Evolutionary conservation across 2,329 filamentous ascomycete species (phyloP).

Genomic region (Penicillium sumatraense): DNA sequence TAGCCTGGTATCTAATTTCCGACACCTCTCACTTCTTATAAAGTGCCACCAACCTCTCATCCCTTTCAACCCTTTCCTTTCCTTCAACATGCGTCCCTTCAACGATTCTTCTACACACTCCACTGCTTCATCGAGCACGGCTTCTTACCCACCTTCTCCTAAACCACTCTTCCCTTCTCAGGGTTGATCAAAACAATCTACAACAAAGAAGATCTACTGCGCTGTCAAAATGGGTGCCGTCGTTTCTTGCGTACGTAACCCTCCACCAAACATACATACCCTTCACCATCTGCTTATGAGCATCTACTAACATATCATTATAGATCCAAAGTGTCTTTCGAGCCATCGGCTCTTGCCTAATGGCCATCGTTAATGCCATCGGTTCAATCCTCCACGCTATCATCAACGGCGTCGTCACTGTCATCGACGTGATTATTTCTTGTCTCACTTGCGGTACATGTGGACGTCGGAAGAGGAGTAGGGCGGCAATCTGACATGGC

Average conservation of each 20-base stretch:
- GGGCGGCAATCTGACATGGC: slow-evolving; percentile 25
- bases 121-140: slow-evolving; percentile 35
- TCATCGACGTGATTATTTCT: slow-evolving; percentile 69
- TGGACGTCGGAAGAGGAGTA: slow-evolving; percentile 32
- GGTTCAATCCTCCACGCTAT: slow-evolving; percentile 68
- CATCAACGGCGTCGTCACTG: slow-evolving; percentile 67
- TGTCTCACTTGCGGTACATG: slow-evolving; percentile 59
- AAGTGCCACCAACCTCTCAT: background rate
- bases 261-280: background rate
- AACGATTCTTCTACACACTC: slow-evolving; percentile 32
- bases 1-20: background rate
- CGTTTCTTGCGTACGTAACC: slow-evolving; percentile 74
- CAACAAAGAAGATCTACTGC: slow-evolving; percentile 13
- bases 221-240: slow-evolving; percentile 74
- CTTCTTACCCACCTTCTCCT: slow-evolving; percentile 13
- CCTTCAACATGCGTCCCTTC: slow-evolving; percentile 33
- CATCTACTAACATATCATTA: slow-evolving; percentile 13
- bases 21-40: background rate
- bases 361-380: slow-evolving; percentile 71
- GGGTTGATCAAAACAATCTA: slow-evolving; percentile 8
- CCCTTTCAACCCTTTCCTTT: background rate
- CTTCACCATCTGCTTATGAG: background rate
- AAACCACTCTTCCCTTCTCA: slow-evolving; percentile 4
- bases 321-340: slow-evolving; percentile 64
- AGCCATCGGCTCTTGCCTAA: slow-evolving; percentile 69